Conservation (phyloP, 192 early-diverging fungal genomes). For the Podila epigama region DNA sequence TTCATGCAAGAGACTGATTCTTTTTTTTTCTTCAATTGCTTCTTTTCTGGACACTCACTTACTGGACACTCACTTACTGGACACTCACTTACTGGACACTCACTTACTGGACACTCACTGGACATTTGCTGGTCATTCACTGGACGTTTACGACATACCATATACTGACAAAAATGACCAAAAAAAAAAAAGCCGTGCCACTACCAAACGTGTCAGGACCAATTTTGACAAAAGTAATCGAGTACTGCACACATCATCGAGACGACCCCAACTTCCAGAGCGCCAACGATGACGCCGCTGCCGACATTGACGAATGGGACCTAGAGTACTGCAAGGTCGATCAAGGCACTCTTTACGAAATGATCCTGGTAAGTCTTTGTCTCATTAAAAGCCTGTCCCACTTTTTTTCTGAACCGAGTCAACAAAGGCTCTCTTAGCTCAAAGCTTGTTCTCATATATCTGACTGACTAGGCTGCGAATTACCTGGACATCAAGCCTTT, state of each 20-base stretch:
- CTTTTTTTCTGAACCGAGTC: background rate
- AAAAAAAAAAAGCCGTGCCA: conserved; percentile 71
- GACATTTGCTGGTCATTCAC: no score
- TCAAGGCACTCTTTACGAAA: conserved; percentile 92
- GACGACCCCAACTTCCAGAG: conserved; percentile 56
- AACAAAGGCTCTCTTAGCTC: background rate
- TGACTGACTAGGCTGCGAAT: conserved; percentile 82
- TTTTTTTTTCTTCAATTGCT: no score
- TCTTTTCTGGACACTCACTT: no score
- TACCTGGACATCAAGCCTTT: conserved; percentile 97
- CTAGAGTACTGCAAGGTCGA: conserved; percentile 90
- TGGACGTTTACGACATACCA: no score
- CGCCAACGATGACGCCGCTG: conserved; percentile 68
- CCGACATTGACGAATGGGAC: conserved; percentile 91
- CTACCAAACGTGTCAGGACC: conserved; percentile 91
- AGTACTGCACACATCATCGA: conserved; percentile 90
- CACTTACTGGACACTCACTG: no score
- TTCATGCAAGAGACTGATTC: no score
- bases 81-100: no score
- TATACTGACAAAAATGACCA: no score
- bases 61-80: no score
- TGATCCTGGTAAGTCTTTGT: conserved; percentile 70
- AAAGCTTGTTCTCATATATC: no score
- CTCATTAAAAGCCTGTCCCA: background rate
- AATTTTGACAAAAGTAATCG: conserved; percentile 86